phyloP scores from a whole-genome alignment of 805 yeast genomes.

The Candida nitratophila region DNA sequence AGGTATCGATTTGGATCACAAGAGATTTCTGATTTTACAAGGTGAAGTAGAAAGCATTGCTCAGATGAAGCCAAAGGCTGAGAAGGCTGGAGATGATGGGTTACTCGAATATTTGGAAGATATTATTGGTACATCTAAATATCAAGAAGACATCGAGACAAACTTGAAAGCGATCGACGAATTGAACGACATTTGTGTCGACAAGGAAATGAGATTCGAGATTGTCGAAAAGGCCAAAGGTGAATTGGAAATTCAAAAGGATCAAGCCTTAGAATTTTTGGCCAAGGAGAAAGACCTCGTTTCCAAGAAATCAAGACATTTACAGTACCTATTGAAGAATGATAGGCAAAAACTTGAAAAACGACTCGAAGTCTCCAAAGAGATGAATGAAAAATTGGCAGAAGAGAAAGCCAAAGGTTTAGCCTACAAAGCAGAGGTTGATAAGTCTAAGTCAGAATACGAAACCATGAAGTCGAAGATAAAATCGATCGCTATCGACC shows the following conservation, averaged over 20 bases:
- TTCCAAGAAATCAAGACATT: conserved; percentile 44
- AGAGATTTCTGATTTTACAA: conserved; percentile 87
- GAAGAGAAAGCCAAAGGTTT: conserved; percentile 36
- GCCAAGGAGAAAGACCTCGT: conserved; percentile 55
- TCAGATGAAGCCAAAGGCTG: conserved; percentile 98
- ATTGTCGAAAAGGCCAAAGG: conserved; percentile 73
- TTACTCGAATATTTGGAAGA: conserved; percentile 90
- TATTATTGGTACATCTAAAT: conserved; percentile 88
- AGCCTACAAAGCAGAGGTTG: conserved; percentile 31
- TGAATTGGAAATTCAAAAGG: conserved; percentile 51
- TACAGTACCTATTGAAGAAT: conserved; percentile 42
- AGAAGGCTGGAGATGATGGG: conserved; percentile 87
- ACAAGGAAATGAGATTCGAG: conserved; percentile 72
- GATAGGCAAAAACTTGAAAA: conserved; percentile 33
- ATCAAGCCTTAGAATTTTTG: conserved; percentile 61
- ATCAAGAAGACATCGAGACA: conserved; percentile 70
- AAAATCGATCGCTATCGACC: conserved; percentile 17
- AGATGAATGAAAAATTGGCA: conserved; percentile 33
- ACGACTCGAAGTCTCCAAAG: conserved; percentile 30
- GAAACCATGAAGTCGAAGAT: conserved; percentile 14
- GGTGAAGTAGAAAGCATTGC: conserved; percentile 99
- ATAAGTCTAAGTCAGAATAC: conserved; percentile 23
- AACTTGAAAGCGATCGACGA: conserved; percentile 54
- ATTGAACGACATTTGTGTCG: conserved; percentile 73
- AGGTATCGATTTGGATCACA: conserved; percentile 93